Evolutionary conservation across 2,329 filamentous ascomycete species (phyloP), one percentile per base, ranked within the genome.

Genomic region (Xylaria multiplex): DNA sequence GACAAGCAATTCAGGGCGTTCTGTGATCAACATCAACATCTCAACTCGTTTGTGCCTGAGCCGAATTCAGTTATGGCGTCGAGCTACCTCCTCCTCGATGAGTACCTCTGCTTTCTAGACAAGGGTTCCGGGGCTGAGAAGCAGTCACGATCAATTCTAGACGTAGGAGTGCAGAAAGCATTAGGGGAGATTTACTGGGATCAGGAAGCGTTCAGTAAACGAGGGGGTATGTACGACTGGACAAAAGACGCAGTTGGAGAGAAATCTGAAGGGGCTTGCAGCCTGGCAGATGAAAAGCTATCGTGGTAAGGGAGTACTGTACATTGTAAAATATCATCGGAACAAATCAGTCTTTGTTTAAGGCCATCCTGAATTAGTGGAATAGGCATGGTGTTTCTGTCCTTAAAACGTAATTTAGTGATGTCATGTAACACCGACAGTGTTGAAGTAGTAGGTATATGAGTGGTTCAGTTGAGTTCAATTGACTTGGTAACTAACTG

Each of bases 151-250:
- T 78, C 73, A 1, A 81, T 84, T 55, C 72, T 86, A 54, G 77
- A 84, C 1, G 79, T 85, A 16, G 83, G 83, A 1, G 83, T 86
- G 6, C 64, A 78, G 62, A 73, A 75, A 66, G 84, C 83, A 1
- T 68, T 86, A 70, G 72, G 74, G 27, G 73, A 83, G 58, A 78
- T 85, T 2, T 71, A 76, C 49, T 85, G 82, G 82, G 83, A 86
- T 66, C 72, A 80, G 65, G 71, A 80, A 3, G 78, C 77, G 1
- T 86, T 85, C 66, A 57, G 70, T 1, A 71, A 79, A 64, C 76
- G 84, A 7, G 82, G 83, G 6, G 83, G 82, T 0, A 63, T 84
- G n/a, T 85, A 84, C 70, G 81, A 84, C 35, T 86, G 84, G 83
- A 76, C 70, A 6, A 80, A 75, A 54, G 66, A 69, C 30, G 62